phyloP scores from a whole-genome alignment of 257 asterid species.

The Scutellaria barbata region DNA sequence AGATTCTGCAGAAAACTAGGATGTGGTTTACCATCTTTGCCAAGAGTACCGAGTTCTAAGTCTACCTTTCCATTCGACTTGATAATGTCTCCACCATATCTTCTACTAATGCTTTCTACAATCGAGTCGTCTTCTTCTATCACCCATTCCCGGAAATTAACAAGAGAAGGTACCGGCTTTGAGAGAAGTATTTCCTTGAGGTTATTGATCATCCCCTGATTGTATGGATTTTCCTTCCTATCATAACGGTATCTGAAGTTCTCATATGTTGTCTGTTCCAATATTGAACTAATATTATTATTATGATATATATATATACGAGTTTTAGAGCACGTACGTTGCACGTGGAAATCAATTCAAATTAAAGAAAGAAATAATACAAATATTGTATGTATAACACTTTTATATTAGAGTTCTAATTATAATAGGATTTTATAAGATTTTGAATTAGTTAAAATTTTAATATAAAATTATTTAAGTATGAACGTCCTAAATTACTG shows the following conservation, averaged over 20 bases:
- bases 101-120: slow-evolving; percentile 48
- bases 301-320: slow-evolving; percentile 6
- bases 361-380: too few species aligned
- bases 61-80: slow-evolving; percentile 59
- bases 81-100: slow-evolving; percentile 48
- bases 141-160: slow-evolving; percentile 81
- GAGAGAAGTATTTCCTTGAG: slow-evolving; percentile 68
- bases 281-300: slow-evolving; percentile 16
- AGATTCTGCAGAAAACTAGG: slow-evolving; percentile 52
- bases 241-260: slow-evolving; percentile 88
- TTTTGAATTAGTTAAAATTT: too few species aligned
- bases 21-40: slow-evolving; percentile 52
- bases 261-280: slow-evolving; percentile 83
- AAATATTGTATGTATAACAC: too few species aligned
- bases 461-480: too few species aligned
- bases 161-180: slow-evolving; percentile 48
- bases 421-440: too few species aligned
- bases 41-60: slow-evolving; percentile 54
- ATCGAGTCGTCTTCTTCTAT: slow-evolving; percentile 55
- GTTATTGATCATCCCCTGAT: slow-evolving; percentile 59
- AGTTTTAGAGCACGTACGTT: too few species aligned
- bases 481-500: too few species aligned
- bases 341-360: too few species aligned
- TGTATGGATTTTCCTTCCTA: slow-evolving; percentile 77
- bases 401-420: too few species aligned